Base-by-base conservation (phyloP, 1,284 basidiomycete species). In the Tylopilus sp. region DNA sequence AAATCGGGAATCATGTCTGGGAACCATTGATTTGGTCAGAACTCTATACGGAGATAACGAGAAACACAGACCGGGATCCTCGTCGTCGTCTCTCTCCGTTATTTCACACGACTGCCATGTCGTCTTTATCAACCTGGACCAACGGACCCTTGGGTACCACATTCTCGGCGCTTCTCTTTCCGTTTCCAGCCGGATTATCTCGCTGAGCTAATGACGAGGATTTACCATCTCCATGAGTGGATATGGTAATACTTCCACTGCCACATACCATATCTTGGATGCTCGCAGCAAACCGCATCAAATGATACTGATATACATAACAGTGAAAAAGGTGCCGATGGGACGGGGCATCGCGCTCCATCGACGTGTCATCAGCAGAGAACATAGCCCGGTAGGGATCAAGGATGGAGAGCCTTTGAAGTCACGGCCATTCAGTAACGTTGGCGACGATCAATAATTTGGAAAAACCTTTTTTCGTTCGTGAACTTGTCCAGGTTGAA, bases 231-330 rank as follows among this genome's bases (percentile, higher is more conserved):
- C 13, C 3, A 44, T 8, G 64, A 46, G 16, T 66, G 62, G 18
- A 64, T 60, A 26, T 62, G 53, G 8, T 66, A 51, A 52, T 68
- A 64, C 39, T 67, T 58, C 2, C 9, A 64, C 39, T 67, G 58
- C 2, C 9, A 64, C 73, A 39, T 46, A 79, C 79, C 59, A 82
- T 68, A 6, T 70, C 71, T 28, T 76, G 61, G 1, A 81, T 57
- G 9, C 74, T 69, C 12, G 63, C 65, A 3, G 74, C 62, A 57
- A 84, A 80, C 46, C 78, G 75, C 50, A 82, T 76, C 30, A 89
- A 57, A 58, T 86, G 78, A 57, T 83, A 86, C 56, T 91, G 86
- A 60, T 89, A 92, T 19, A 89, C 77, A 58, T 82, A 86, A 43
- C 81, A 82, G 49, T 83, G 70, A 54, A 86, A 86, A 9, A 86